Conservation (phyloP, 1,284 basidiomycete species). For the Xerocomus amazonicus region DNA sequence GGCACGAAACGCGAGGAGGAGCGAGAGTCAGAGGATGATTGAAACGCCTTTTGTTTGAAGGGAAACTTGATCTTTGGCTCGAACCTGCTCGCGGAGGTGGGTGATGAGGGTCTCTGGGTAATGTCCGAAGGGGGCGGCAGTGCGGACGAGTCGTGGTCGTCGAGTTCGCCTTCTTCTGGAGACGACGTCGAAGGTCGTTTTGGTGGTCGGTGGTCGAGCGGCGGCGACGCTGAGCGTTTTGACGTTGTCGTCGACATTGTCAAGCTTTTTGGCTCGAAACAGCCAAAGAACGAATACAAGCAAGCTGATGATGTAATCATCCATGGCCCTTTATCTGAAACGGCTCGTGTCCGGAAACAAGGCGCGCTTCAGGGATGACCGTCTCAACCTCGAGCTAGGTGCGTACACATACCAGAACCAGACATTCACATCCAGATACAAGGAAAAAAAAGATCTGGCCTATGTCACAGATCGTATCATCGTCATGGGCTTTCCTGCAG, state of each 20-base stretch:
- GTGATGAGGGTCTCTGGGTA: conserved; percentile 15
- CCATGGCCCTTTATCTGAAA: conserved; percentile 57
- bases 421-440: no score
- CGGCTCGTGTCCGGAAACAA: conserved; percentile 73
- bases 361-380: conserved; percentile 70
- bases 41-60: conserved; percentile 56
- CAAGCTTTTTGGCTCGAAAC: conserved; percentile 8
- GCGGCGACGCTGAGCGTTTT: conserved; percentile 58
- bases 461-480: conserved; percentile 83
- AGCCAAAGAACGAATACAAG: conserved; percentile 1
- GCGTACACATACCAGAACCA: neutral
- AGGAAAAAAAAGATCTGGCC: conserved; percentile 55
- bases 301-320: conserved; percentile 23
- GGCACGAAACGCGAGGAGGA: conserved; percentile 14
- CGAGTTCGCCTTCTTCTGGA: conserved; percentile 76
- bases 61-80: conserved; percentile 62
- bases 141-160: conserved; percentile 36
- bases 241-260: conserved; percentile 32
- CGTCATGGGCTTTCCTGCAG: conserved; percentile 88
- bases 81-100: conserved; percentile 25
- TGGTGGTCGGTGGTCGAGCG: conserved; percentile 42
- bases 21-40: conserved; percentile 7
- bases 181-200: conserved; percentile 60
- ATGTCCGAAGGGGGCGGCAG: conserved; percentile 14
- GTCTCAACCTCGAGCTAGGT: conserved; percentile 69